Percentiles rank a stretch among this genome's conserved stretches.
These are phyloP conservation scores for Lojkania enalia DNA, from an alignment of 2,329 filamentous ascomycete species.

Conservation along the genomic window DNA sequence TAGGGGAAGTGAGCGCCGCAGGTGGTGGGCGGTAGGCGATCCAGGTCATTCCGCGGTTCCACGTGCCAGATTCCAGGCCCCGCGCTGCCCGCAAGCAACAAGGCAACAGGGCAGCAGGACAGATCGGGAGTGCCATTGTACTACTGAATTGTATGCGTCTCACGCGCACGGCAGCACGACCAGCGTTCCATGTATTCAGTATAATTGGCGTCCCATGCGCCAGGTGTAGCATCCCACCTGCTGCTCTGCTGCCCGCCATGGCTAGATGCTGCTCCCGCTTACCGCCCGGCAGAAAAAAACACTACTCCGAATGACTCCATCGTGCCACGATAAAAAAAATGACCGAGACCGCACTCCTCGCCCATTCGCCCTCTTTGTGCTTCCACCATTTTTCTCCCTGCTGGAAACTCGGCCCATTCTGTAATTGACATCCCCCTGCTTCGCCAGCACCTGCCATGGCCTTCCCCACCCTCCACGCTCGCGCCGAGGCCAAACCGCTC, in stretches of 20 bases:
- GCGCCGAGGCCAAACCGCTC: constrained; percentile 46
- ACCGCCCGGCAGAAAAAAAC: constrained; percentile 12
- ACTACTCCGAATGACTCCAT: background rate
- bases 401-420: too few species aligned
- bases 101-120: background rate
- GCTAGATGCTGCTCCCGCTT: background rate
- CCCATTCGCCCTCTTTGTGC: too few species aligned
- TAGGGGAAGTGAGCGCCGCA: constrained; percentile 2
- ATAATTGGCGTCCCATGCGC: background rate
- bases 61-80: constrained; percentile 23
- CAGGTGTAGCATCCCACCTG: too few species aligned
- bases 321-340: too few species aligned
- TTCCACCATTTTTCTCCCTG: background rate
- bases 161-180: too few species aligned
- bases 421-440: background rate
- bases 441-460: constrained; percentile 26
- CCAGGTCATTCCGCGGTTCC: constrained; percentile 21
- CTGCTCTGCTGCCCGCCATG: background rate
- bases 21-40: constrained; percentile 1
- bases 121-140: background rate
- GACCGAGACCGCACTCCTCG: too few species aligned
- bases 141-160: too few species aligned
- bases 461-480: constrained; percentile 46
- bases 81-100: background rate
- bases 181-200: too few species aligned